phyloP scores from a whole-genome alignment of 2,329 filamentous ascomycete genomes.

The Hypoxylon rubiginosum region DNA sequence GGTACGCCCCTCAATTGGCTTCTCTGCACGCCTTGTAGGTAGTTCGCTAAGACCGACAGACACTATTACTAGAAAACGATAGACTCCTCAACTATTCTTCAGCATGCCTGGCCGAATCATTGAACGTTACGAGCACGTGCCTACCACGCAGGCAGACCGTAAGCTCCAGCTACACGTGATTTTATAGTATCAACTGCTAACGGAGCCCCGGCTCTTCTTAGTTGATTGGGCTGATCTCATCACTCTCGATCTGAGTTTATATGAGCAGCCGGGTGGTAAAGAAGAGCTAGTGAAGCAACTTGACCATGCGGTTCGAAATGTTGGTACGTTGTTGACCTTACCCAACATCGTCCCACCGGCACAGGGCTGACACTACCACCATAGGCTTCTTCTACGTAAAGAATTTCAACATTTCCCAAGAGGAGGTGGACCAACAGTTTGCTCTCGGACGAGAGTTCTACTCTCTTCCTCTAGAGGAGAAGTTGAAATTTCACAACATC shows the following conservation, averaged over 20 bases:
- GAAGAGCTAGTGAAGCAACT: constrained; percentile 52
- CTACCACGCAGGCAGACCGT: constrained; percentile 49
- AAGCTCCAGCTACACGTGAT: constrained; percentile 17
- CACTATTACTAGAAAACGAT: background rate
- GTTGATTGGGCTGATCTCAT: constrained; percentile 50
- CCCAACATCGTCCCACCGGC: background rate
- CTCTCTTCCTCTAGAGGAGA: constrained; percentile 69
- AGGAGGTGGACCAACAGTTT: constrained; percentile 70
- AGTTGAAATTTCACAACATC: constrained; percentile 65
- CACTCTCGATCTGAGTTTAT: constrained; percentile 51
- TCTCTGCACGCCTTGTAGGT: background rate
- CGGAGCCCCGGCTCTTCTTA: constrained; percentile 13
- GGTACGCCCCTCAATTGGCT: constrained; percentile 1
- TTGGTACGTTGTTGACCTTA: constrained; percentile 36
- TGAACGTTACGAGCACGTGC: constrained; percentile 49
- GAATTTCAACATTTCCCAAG: constrained; percentile 71
- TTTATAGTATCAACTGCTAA: background rate
- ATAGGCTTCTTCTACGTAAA: constrained; percentile 71
- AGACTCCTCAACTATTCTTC: background rate
- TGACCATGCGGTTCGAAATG: constrained; percentile 49
- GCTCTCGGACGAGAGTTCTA: constrained; percentile 70
- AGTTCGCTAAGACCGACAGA: background rate
- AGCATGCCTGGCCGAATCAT: constrained; percentile 48
- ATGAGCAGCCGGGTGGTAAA: constrained; percentile 52
- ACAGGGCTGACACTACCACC: constrained; percentile 7